These are phyloP conservation scores for Fusarium fracticaudum DNA, from an alignment of 2,329 filamentous ascomycete species.

Conservation along the genomic window DNA sequence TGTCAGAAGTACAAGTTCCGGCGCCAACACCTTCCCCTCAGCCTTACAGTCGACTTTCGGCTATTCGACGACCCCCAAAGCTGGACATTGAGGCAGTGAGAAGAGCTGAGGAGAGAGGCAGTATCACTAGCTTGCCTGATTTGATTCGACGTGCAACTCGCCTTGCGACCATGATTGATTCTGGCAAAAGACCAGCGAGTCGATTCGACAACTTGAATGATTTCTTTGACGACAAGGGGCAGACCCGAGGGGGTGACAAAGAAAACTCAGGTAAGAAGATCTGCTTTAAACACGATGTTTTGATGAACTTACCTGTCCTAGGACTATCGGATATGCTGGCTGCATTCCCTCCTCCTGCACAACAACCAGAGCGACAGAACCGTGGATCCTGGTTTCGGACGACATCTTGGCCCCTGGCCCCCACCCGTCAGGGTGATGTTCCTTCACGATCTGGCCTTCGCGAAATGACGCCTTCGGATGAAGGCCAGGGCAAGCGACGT, in stretches of 20 bases:
- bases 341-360: conserved; percentile 70
- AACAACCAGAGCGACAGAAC: conserved; percentile 57
- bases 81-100: conserved; percentile 85
- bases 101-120: conserved; percentile 84
- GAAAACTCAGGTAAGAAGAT: conserved; percentile 49
- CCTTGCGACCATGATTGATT: conserved; percentile 87
- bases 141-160: conserved; percentile 88
- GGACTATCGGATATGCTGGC: conserved; percentile 72
- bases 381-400: conserved; percentile 56
- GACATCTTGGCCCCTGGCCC: conserved; percentile 61
- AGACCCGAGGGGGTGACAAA: conserved; percentile 51
- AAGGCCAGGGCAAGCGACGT: conserved; percentile 47
- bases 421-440: conserved; percentile 35
- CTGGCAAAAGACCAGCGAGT: conserved; percentile 73
- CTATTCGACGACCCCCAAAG: conserved; percentile 72
- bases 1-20: conserved; percentile 45
- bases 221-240: conserved; percentile 58
- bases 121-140: conserved; percentile 90
- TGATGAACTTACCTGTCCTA: conserved; percentile 58
- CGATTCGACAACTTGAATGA: conserved; percentile 64
- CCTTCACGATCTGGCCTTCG: conserved; percentile 36
- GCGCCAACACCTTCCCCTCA: conserved; percentile 43
- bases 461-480: conserved; percentile 35
- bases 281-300: conserved; percentile 42
- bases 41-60: conserved; percentile 59